Evolutionary conservation across 345 rosid species (phyloP).

Genomic region (Clarkia xantiana): DNA sequence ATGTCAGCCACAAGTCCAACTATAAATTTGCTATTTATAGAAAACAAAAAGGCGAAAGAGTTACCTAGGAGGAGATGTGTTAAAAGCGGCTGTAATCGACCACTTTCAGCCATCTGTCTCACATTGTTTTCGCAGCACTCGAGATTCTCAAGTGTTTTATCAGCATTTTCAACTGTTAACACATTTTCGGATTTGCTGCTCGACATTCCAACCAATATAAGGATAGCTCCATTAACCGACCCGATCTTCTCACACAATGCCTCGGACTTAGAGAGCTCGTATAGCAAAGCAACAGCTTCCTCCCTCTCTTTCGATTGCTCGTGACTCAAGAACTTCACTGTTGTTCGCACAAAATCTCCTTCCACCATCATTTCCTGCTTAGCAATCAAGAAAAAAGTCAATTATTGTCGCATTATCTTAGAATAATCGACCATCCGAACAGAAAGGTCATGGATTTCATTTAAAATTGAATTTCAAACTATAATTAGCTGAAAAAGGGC

Average conservation of each 20-base stretch:
- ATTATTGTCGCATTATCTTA: background rate
- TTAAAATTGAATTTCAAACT: too few species aligned
- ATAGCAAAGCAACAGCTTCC: conserved; percentile 73
- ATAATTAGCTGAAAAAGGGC: too few species aligned
- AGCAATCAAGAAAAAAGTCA: background rate
- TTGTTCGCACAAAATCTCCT: conserved; percentile 85
- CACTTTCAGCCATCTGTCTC: conserved; percentile 78
- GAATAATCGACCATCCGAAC: too few species aligned
- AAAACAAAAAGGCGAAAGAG: too few species aligned
- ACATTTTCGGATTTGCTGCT: conserved; percentile 76
- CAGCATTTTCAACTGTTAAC: conserved; percentile 78
- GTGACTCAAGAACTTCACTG: conserved; percentile 65
- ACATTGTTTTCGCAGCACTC: conserved; percentile 73
- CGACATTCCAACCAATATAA: conserved; percentile 81
- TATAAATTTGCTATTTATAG: too few species aligned
- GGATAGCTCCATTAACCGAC: conserved; percentile 74
- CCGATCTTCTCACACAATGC: conserved; percentile 85
- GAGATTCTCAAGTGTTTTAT: conserved; percentile 61
- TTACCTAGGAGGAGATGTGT: conserved; percentile 76
- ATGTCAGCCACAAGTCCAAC: too few species aligned
- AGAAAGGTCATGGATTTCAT: too few species aligned
- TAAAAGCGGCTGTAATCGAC: conserved; percentile 75
- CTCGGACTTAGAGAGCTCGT: conserved; percentile 78
- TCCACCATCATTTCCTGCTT: conserved; percentile 67
- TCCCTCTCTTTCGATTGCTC: conserved; percentile 74